These are phyloP conservation scores for Testicularia cyperi DNA, from an alignment of 1,284 basidiomycete genomes.

Conservation along the genomic window DNA sequence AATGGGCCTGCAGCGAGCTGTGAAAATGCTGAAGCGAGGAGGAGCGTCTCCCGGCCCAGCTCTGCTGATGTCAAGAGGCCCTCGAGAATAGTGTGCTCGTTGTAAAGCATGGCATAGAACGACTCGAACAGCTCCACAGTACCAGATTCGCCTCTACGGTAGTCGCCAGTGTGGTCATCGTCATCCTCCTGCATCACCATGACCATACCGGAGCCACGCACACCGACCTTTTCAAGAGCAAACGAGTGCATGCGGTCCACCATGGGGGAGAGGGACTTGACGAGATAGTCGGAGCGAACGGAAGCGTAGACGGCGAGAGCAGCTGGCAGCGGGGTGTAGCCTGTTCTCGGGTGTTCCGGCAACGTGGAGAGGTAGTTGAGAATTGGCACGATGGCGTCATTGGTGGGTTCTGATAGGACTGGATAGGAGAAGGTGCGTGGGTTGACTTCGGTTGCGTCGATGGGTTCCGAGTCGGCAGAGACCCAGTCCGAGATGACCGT, in stretches of 20 bases:
- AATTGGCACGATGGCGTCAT: slow-evolving; percentile 41
- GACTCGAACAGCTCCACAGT: slow-evolving; percentile 40
- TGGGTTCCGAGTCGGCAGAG: slow-evolving; percentile 41
- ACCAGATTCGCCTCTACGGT: slow-evolving; percentile 33
- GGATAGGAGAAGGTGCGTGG: slow-evolving; percentile 24
- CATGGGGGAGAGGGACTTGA: slow-evolving; percentile 28
- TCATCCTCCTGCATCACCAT: slow-evolving; percentile 42
- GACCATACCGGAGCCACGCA: slow-evolving; percentile 18
- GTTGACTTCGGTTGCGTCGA: slow-evolving; percentile 42
- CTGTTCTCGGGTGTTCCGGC: slow-evolving; percentile 39
- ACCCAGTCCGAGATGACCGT: slow-evolving; percentile 51
- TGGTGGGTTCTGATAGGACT: slow-evolving; percentile 31
- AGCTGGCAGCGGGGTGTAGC: slow-evolving; percentile 39
- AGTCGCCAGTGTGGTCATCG: slow-evolving; percentile 27
- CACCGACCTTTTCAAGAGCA: slow-evolving; percentile 42
- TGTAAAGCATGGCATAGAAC: slow-evolving; percentile 44
- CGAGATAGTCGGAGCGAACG: slow-evolving; percentile 33
- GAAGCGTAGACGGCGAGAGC: slow-evolving; percentile 33
- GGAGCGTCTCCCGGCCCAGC: slow-evolving; percentile 24
- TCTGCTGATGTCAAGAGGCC: slow-evolving; percentile 29
- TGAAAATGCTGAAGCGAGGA: slow-evolving; percentile 30
- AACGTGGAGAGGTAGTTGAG: slow-evolving; percentile 45
- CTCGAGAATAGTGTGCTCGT: slow-evolving; percentile 38
- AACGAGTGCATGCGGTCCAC: slow-evolving; percentile 23
- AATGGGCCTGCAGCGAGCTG: slow-evolving; percentile 27